These are phyloP conservation scores for Orbilia ellipsospora DNA, from an alignment of 2,329 filamentous ascomycete genomes.

Conservation along the genomic window DNA sequence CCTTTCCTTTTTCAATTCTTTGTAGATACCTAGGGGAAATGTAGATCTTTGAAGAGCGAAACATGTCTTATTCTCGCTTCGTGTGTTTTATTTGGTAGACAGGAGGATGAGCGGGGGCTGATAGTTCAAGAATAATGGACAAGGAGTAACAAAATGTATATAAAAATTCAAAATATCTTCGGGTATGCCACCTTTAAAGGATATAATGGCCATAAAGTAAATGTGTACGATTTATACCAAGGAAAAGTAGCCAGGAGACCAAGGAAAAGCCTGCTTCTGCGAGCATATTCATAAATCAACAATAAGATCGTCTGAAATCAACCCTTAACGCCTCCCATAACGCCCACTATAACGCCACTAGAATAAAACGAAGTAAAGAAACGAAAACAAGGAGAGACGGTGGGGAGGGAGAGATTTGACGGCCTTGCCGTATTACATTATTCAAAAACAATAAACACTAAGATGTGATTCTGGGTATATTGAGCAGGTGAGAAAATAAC, in stretches of 20 bases:
- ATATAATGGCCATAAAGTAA: not conserved
- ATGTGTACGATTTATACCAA: no score
- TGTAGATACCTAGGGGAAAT: no score
- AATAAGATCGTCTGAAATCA: not conserved
- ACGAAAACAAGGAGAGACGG: not conserved
- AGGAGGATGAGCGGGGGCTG: not conserved
- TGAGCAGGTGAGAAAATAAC: not conserved
- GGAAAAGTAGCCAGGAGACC: not conserved
- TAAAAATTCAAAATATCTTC: not conserved
- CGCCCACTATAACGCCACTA: slow-evolving; percentile 37
- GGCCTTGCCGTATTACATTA: slow-evolving; percentile 34
- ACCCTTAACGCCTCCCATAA: slow-evolving; percentile 44
- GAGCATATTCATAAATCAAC: slow-evolving; percentile 2
- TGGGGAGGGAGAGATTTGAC: not conserved
- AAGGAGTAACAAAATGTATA: not conserved
- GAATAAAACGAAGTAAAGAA: slow-evolving; percentile 16
- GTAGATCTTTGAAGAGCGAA: no score
- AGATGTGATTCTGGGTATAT: slow-evolving; percentile 34
- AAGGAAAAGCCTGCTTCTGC: not conserved
- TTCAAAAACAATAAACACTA: not conserved
- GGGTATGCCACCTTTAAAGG: not conserved
- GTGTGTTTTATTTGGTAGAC: not conserved
- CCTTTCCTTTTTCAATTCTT: no score
- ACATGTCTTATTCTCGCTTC: no score
- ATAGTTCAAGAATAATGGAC: not conserved